Evolutionary conservation across 352 stramenopile species (phyloP).

Genomic region (Globisporangium sylvaticum): DNA sequence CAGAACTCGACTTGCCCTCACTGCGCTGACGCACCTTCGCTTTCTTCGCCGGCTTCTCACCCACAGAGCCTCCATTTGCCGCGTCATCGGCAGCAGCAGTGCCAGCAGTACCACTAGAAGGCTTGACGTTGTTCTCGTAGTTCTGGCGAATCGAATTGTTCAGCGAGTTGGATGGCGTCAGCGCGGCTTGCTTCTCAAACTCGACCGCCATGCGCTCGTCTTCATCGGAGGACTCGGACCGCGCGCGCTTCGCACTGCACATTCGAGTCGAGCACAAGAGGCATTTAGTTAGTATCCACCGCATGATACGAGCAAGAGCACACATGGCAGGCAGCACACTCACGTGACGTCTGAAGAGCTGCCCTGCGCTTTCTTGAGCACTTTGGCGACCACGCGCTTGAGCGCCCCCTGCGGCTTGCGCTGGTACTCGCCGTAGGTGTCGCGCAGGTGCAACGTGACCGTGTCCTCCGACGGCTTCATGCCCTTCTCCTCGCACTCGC

Average conservation of each 20-base stretch:
- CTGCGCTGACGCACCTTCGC: conserved; percentile 50
- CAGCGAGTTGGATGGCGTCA: conserved; percentile 48
- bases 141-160: conserved; percentile 78
- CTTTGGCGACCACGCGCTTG: conserved; percentile 66
- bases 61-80: neutral
- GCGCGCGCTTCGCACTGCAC: conserved; percentile 46
- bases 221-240: conserved; percentile 54
- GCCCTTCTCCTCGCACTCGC: conserved; percentile 71
- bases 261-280: neutral
- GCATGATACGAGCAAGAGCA: neutral
- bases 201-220: conserved; percentile 56
- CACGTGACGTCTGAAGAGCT: conserved; percentile 16
- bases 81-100: neutral
- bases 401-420: conserved; percentile 70
- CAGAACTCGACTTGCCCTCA: conserved; percentile 16
- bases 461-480: conserved; percentile 54
- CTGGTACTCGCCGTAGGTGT: conserved; percentile 84
- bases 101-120: neutral
- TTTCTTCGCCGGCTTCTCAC: conserved; percentile 63
- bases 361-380: conserved; percentile 55
- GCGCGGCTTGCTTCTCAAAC: conserved; percentile 38
- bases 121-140: conserved; percentile 38
- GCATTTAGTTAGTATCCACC: neutral
- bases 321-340: neutral
- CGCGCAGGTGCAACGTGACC: conserved; percentile 53